Evolutionary conservation across 345 rosid species (phyloP), one percentile per base, ranked within the genome.

Genomic region (Eucalyptus microcorys): DNA sequence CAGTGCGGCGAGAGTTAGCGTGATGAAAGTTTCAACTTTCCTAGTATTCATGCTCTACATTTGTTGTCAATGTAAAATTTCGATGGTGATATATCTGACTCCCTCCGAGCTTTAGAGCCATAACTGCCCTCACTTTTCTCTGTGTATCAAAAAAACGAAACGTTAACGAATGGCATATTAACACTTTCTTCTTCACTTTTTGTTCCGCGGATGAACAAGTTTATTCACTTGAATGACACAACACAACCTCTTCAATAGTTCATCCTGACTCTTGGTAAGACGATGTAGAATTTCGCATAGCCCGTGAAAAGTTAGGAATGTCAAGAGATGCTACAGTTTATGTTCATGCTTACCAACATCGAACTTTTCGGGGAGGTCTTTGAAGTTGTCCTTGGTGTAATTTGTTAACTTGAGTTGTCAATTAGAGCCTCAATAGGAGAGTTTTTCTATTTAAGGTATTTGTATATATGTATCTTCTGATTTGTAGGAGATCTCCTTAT

Each of bases 311-410:
- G 66, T 59, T 6, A 59, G 32, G 32, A 27, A 26, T 15, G 30
- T 59, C n/a, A 59, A 27, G 66, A 15, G 66, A 11, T 59, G 66
- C 66, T 12, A 32, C n/a, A 16, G 66, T 30, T 61, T 61, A 30
- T 30, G 32, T 30, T 30, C 34, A 30, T 61, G n/a, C 9, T 50
- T 61, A 61, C 71, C 42, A 32, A 97, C 94, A 49, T 96, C 98
- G 50, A 91, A 95, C 43, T 94, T 97, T 68, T 96, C 98, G 24
- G 96, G 90, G 87, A 94, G 91, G 83, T 97, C 97, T 86, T 96
- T 95, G 22, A 97, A 89, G 68, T 96, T 94, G 76, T 95, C 95
- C 91, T 95, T 96, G 5, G 98, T 94, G 94, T 96, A 97, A n/a
- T n/a, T n/a, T n/a, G n/a, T n/a, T n/a, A n/a, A 37, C 40, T 4